phyloP scores from a whole-genome alignment of 2,329 filamentous ascomycete genomes.

The Aureobasidium sp. region DNA sequence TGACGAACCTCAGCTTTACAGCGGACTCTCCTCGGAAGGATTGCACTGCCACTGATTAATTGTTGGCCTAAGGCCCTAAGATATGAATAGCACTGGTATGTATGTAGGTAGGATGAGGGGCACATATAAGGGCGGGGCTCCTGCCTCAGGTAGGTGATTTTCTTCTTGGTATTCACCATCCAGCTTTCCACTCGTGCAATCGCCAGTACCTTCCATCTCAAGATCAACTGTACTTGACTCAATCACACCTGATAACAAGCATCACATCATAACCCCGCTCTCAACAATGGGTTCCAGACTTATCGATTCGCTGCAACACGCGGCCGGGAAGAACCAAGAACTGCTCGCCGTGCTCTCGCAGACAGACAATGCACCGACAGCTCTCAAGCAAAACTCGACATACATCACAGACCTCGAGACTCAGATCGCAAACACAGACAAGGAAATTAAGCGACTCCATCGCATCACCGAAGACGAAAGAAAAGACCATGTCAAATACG shows the following conservation, averaged over 20 bases:
- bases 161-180: background rate
- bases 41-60: background rate
- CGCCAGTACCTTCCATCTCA: background rate
- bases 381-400: slow-evolving; percentile 37
- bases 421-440: slow-evolving; percentile 30
- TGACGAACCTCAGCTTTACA: background rate
- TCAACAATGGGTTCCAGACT: background rate
- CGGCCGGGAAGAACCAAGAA: slow-evolving; percentile 21
- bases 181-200: background rate
- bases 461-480: slow-evolving; percentile 38
- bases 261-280: background rate
- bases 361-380: slow-evolving; percentile 41
- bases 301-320: background rate
- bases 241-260: too few relatives aligned
- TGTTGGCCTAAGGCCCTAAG: background rate
- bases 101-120: background rate
- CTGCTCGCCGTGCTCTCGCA: slow-evolving; percentile 40
- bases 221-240: background rate
- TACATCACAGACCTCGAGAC: slow-evolving; percentile 39
- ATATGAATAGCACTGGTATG: background rate
- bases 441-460: slow-evolving; percentile 33
- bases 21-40: background rate
- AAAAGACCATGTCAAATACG: slow-evolving; percentile 45
- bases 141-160: background rate
- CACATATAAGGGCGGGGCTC: background rate